phyloP scores from a whole-genome alignment of 2,329 filamentous ascomycete species.

The Ophioceras dolichostomum region DNA sequence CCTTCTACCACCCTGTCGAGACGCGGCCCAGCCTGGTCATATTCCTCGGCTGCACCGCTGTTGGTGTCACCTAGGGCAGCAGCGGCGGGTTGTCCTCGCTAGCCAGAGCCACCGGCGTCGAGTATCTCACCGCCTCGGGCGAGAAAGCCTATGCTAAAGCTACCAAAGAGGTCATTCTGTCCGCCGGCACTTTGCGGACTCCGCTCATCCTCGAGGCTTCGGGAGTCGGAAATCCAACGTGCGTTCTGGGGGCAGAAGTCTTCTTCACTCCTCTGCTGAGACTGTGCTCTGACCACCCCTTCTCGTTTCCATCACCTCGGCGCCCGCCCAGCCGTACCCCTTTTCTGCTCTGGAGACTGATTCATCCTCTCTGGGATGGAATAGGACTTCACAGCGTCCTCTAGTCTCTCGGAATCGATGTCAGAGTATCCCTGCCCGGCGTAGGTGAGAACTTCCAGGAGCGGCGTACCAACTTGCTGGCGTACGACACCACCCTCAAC shows the following conservation, averaged over 20 bases:
- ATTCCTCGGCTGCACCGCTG: constrained; percentile 23
- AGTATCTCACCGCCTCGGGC: constrained; percentile 23
- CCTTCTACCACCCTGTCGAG: constrained; percentile 26
- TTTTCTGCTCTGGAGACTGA: no score
- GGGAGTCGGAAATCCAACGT: constrained; percentile 30
- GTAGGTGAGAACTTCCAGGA: no score
- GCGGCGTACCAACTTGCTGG: constrained; percentile 18
- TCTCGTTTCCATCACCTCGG: no score
- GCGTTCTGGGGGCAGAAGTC: no score
- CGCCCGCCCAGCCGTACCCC: no score
- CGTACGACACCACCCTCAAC: constrained; percentile 12
- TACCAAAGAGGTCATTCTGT: constrained; percentile 32
- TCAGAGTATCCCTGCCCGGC: no score
- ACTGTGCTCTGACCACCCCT: no score
- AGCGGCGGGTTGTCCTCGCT: constrained; percentile 6
- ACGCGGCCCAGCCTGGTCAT: constrained; percentile 24
- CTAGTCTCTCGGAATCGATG: no score
- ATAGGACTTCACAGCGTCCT: no score
- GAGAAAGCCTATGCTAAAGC: constrained; percentile 20
- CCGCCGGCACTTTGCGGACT: constrained; percentile 35
- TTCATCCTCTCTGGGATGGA: no score
- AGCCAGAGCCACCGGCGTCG: constrained; percentile 22
- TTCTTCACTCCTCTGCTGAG: no score
- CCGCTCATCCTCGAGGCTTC: constrained; percentile 40
- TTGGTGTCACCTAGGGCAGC: constrained; percentile 15